phyloP scores from a whole-genome alignment of 164 flowering plant species.

The Litsea cubeba region DNA sequence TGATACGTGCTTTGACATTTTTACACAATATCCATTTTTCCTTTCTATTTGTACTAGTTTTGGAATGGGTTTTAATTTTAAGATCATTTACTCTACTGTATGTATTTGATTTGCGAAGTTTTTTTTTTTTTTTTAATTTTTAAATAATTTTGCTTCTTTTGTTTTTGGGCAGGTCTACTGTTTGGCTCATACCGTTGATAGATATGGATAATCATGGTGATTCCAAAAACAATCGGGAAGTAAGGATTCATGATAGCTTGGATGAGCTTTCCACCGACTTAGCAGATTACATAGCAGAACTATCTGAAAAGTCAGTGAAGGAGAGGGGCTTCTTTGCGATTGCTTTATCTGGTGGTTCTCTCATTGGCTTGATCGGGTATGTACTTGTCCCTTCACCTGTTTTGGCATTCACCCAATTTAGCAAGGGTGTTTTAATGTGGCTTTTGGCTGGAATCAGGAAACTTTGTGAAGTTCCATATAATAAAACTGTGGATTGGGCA shows the following conservation, averaged over 20 bases:
- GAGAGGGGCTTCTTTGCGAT: conserved; percentile 80
- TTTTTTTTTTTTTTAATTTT: not conserved
- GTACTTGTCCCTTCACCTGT: not conserved
- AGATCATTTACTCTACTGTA: not conserved
- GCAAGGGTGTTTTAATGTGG: not conserved
- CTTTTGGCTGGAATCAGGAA: conserved; percentile 43
- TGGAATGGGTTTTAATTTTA: not conserved
- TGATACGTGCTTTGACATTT: not conserved
- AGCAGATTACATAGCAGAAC: conserved; percentile 72
- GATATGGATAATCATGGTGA: conserved; percentile 45
- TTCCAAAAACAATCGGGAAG: conserved; percentile 44
- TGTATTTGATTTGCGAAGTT: not conserved
- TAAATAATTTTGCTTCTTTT: not conserved
- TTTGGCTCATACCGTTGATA: not conserved
- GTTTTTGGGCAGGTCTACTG: not conserved
- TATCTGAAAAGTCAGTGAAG: conserved; percentile 75
- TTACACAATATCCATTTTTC: not conserved
- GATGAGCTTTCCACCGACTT: conserved; percentile 75
- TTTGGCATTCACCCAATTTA: not conserved
- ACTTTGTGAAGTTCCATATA: conserved; percentile 74
- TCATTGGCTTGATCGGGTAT: conserved; percentile 81
- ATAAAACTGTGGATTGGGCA: conserved; percentile 78
- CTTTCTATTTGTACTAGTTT: not conserved
- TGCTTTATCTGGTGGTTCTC: conserved; percentile 94
- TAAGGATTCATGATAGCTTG: conserved; percentile 62